A percentile compares a stretch with the other conserved stretches of the same genome.
These are phyloP conservation scores for Leptoxyphium fumago DNA, from an alignment of 2,329 filamentous ascomycete species.

Conservation along the genomic window DNA sequence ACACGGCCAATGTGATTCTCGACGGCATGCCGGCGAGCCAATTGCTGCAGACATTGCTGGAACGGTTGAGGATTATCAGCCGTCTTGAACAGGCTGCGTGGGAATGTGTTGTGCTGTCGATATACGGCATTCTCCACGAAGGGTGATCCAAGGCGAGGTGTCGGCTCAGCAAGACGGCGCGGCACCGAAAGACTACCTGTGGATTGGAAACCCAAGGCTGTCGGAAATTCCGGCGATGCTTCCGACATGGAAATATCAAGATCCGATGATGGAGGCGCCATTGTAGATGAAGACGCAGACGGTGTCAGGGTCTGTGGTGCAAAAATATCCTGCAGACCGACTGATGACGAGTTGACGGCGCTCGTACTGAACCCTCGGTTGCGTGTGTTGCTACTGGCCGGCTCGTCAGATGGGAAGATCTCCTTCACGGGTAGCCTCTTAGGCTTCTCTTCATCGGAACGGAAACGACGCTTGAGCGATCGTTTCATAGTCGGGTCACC, in stretches of 20 bases:
- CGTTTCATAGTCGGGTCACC: constrained; percentile 34
- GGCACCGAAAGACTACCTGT: constrained; percentile 17
- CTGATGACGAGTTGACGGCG: constrained; percentile 34
- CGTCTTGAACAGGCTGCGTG: constrained; percentile 22
- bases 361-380: constrained; percentile 48
- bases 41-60: constrained; percentile 16
- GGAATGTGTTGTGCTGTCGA: constrained; percentile 31
- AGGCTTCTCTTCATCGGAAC: constrained; percentile 35
- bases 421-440: constrained; percentile 30
- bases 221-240: constrained; percentile 5
- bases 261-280: constrained; percentile 1
- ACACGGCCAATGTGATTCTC: neutral
- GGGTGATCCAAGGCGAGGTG: constrained; percentile 32
- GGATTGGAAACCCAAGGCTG: constrained; percentile 6
- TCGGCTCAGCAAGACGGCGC: constrained; percentile 24
- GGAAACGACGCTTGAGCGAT: constrained; percentile 43
- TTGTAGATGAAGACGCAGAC: neutral
- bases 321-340: constrained; percentile 40
- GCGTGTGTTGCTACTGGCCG: constrained; percentile 38
- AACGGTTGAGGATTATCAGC: constrained; percentile 16
- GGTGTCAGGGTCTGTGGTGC: constrained; percentile 25
- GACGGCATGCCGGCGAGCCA: constrained; percentile 11
- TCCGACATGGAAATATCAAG: constrained; percentile 18
- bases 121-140: constrained; percentile 26
- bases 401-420: constrained; percentile 26